Evolutionary conservation across 2,329 filamentous ascomycete species (phyloP).

Genomic region (Fusarium sp.): DNA sequence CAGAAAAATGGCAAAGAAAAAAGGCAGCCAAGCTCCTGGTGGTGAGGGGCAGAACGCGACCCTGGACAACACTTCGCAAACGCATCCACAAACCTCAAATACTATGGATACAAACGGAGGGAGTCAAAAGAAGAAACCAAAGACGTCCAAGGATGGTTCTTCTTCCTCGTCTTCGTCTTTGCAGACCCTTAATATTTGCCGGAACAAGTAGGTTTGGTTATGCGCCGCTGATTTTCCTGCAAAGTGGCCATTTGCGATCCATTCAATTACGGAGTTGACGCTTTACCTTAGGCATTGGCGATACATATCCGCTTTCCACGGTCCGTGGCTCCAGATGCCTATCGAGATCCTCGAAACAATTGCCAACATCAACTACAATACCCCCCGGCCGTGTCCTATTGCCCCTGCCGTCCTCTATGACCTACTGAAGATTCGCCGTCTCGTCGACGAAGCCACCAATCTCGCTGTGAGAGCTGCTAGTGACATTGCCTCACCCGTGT

Average conservation of each 20-base stretch:
- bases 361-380: slow-evolving; percentile 82
- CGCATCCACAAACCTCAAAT: slow-evolving; percentile 15
- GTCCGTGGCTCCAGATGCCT: slow-evolving; percentile 83
- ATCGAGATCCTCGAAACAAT: slow-evolving; percentile 82
- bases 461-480: slow-evolving; percentile 81
- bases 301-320: slow-evolving; percentile 85
- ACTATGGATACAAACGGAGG: slow-evolving; percentile 10
- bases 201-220: slow-evolving; percentile 70
- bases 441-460: slow-evolving; percentile 83
- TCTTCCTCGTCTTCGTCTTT: slow-evolving; percentile 14
- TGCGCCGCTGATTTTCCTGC: slow-evolving; percentile 1
- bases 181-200: slow-evolving; percentile 55
- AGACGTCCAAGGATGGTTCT: slow-evolving; percentile 8
- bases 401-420: slow-evolving; percentile 87
- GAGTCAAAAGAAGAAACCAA: slow-evolving; percentile 26
- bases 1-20: slow-evolving; percentile 59
- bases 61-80: slow-evolving; percentile 10
- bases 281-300: slow-evolving; percentile 75
- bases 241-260: not conserved
- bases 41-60: slow-evolving; percentile 28
- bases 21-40: slow-evolving; percentile 59
- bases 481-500: slow-evolving; percentile 72
- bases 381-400: slow-evolving; percentile 78
- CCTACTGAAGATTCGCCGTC: slow-evolving; percentile 81
- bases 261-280: slow-evolving; percentile 18